These are phyloP conservation scores for Cladophialophora carrionii DNA, from an alignment of 2,329 filamentous ascomycete genomes.

Conservation along the genomic window DNA sequence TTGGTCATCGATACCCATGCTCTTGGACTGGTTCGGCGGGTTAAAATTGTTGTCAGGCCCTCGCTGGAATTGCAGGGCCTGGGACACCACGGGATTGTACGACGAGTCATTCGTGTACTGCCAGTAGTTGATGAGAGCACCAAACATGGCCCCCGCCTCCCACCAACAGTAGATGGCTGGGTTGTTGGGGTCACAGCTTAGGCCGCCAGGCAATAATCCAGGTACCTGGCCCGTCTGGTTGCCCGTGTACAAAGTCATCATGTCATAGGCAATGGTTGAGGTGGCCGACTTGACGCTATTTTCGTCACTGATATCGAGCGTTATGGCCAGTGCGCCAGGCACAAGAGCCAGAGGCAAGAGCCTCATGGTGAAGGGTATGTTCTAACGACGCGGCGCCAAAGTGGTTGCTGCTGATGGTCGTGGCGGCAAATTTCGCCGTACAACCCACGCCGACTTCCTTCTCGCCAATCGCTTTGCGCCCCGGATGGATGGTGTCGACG, in stretches of 20 bases:
- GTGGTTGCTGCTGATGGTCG: not conserved
- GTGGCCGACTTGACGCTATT: slow-evolving; percentile 42
- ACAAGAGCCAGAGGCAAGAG: slow-evolving; percentile 19
- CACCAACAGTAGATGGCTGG: slow-evolving; percentile 47
- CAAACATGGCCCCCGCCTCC: slow-evolving; percentile 52
- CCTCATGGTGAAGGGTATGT: slow-evolving; percentile 18
- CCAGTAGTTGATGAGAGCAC: slow-evolving; percentile 49
- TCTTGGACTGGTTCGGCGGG: slow-evolving; percentile 48
- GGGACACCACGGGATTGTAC: slow-evolving; percentile 46
- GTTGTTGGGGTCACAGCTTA: slow-evolving; percentile 39
- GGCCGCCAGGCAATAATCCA: slow-evolving; percentile 47
- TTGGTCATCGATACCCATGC: slow-evolving; percentile 61
- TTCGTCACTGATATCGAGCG: slow-evolving; percentile 21
- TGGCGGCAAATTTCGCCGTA: not conserved
- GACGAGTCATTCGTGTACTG: slow-evolving; percentile 48
- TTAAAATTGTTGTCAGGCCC: slow-evolving; percentile 47
- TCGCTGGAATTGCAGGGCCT: slow-evolving; percentile 47
- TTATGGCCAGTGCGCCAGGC: slow-evolving; percentile 26
- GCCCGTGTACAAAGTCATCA: slow-evolving; percentile 47
- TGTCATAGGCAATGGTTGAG: slow-evolving; percentile 45
- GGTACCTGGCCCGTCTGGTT: slow-evolving; percentile 47
- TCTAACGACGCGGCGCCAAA: not conserved
- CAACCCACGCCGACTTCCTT: not conserved
- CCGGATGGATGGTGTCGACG: not conserved
- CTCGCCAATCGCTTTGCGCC: not conserved